These are phyloP conservation scores for Puccinia novopanici DNA, from an alignment of 1,284 basidiomycete genomes.

Conservation along the genomic window DNA sequence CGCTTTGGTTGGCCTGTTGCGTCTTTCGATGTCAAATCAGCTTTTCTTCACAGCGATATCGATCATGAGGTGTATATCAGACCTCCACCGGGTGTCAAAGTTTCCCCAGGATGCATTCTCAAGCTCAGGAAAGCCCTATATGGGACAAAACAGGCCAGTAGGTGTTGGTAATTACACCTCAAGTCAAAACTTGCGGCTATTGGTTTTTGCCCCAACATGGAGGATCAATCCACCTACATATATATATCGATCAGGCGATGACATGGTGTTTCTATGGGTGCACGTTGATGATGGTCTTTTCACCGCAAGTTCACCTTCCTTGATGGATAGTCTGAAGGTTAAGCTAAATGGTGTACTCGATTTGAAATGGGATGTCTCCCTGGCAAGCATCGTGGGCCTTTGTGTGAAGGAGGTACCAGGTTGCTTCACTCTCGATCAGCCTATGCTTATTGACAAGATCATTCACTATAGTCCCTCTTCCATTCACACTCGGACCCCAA, in stretches of 20 bases:
- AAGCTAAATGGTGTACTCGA: neutral
- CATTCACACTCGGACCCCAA: neutral
- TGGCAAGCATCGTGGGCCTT: neutral
- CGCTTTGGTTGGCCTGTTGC: neutral
- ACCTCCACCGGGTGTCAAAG: neutral
- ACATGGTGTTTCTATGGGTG: conserved; percentile 1
- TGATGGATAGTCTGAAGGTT: neutral
- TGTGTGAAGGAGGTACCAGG: neutral
- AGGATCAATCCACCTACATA: conserved; percentile 8
- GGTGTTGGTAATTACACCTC: conserved; percentile 31
- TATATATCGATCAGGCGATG: neutral
- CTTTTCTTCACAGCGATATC: conserved; percentile 8
- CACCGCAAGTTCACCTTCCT: neutral
- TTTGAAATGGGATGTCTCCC: neutral
- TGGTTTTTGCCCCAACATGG: conserved; percentile 4
- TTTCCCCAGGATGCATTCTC: neutral
- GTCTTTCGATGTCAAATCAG: conserved; percentile 11
- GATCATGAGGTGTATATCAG: neutral
- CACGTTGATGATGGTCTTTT: conserved; percentile 20
- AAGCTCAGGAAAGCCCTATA: conserved; percentile 27
- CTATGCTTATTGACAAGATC: neutral
- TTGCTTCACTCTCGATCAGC: neutral
- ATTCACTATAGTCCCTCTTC: neutral
- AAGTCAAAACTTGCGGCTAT: neutral
- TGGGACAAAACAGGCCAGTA: too few species aligned